Evolutionary conservation across 441 rosid species (phyloP).

Genomic region (Corymbia citriodora): DNA sequence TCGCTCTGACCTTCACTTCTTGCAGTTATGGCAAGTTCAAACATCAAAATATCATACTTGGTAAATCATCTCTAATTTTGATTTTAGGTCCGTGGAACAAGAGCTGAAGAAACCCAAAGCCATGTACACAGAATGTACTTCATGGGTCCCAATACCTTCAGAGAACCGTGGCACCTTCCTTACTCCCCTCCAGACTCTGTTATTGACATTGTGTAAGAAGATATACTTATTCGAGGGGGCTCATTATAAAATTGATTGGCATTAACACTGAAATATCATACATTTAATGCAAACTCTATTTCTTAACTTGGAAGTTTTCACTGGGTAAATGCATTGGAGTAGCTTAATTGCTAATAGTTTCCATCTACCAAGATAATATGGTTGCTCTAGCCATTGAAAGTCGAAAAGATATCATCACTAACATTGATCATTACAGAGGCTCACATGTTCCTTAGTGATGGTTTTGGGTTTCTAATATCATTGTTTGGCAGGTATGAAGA

Average conservation of each 20-base stretch:
- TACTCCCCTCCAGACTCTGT: conserved; percentile 89
- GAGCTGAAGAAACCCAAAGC: conserved; percentile 93
- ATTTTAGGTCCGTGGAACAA: conserved; percentile 81
- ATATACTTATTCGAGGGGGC: not conserved
- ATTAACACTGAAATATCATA: not conserved
- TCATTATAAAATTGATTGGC: not conserved
- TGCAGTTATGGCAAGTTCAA: conserved; percentile 4
- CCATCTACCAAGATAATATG: not conserved
- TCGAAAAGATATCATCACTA: not conserved
- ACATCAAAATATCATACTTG: conserved; percentile 4
- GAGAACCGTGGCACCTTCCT: conserved; percentile 99
- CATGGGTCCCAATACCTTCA: conserved; percentile 95
- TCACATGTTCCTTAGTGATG: conserved; percentile 1
- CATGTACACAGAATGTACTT: conserved; percentile 94
- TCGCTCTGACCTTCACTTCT: not conserved
- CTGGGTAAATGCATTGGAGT: not conserved
- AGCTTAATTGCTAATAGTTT: not conserved
- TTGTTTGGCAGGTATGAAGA: conserved; percentile 77
- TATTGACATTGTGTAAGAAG: conserved; percentile 91
- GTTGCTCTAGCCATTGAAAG: not conserved
- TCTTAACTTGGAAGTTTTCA: not conserved
- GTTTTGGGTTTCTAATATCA: conserved; percentile 15
- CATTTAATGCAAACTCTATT: not conserved
- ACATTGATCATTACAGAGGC: not conserved
- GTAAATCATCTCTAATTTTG: conserved; percentile 8